phyloP scores from a whole-genome alignment of 768 basidiomycete genomes.

The Trametes maxima region DNA sequence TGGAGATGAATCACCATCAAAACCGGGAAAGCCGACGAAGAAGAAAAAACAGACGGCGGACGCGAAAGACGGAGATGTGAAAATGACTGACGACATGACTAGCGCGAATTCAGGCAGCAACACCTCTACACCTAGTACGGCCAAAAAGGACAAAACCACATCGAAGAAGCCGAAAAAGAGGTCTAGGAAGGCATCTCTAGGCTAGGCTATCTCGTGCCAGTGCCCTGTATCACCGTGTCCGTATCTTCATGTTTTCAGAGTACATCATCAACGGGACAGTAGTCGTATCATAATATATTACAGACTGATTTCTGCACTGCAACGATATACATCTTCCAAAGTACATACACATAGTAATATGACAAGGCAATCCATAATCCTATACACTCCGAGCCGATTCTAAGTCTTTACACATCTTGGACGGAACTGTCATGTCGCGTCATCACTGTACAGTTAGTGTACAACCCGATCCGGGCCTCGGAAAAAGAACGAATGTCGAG shows the following conservation, averaged over 20 bases:
- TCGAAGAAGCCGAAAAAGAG: slow-evolving; percentile 42
- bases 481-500: background rate
- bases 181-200: slow-evolving; percentile 27
- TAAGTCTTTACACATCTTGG: slow-evolving; percentile 3
- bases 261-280: too few species aligned
- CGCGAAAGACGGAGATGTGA: slow-evolving; percentile 8
- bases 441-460: slow-evolving; percentile 18
- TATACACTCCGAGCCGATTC: background rate
- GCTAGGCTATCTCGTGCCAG: background rate
- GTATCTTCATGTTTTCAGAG: too few species aligned
- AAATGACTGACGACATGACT: slow-evolving; percentile 16
- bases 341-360: slow-evolving; percentile 12
- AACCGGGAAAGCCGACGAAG: slow-evolving; percentile 17
- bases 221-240: background rate
- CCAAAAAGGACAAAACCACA: slow-evolving; percentile 29
- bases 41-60: slow-evolving; percentile 16
- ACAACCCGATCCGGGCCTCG: slow-evolving; percentile 5
- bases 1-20: slow-evolving; percentile 28
- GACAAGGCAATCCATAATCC: background rate
- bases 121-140: slow-evolving; percentile 30
- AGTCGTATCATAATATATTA: slow-evolving; percentile 7
- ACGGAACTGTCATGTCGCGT: background rate
- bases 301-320: slow-evolving; percentile 10
- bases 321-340: background rate
- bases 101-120: slow-evolving; percentile 27